These are phyloP conservation scores for Glonium stellatum DNA, from an alignment of 495 filamentous ascomycete genomes.

Conservation along the genomic window DNA sequence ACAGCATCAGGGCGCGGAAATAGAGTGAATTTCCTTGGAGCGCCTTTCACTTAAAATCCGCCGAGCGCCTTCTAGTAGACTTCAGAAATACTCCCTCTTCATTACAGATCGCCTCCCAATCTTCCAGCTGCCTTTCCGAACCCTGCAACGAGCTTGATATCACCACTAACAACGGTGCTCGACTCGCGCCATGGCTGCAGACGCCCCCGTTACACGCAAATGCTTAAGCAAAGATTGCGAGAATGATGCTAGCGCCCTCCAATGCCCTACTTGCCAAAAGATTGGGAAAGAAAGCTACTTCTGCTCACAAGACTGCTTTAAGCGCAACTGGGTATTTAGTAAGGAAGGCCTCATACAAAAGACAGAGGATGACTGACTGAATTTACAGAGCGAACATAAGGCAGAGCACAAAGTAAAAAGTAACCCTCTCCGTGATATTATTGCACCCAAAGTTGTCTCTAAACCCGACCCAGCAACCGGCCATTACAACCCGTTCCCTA, in stretches of 20 bases:
- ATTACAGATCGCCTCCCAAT: not conserved
- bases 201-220: constrained; percentile 44
- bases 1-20: not conserved
- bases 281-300: constrained; percentile 87
- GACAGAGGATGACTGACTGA: constrained; percentile 13
- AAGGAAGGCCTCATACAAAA: constrained; percentile 18
- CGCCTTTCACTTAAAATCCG: not conserved
- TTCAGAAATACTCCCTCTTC: no score
- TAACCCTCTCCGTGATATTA: constrained; percentile 64
- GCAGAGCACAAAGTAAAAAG: constrained; percentile 71
- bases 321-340: constrained; percentile 81
- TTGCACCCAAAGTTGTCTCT: constrained; percentile 72
- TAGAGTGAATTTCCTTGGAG: not conserved
- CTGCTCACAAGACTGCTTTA: constrained; percentile 98
- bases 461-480: constrained; percentile 84
- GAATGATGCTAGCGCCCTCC: constrained; percentile 74
- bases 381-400: constrained; percentile 74
- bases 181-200: constrained; percentile 10
- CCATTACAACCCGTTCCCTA: constrained; percentile 82
- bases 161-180: constrained; percentile 10
- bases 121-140: not conserved
- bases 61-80: not conserved
- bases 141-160: constrained; percentile 11
- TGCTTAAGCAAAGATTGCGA: constrained; percentile 75
- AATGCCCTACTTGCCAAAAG: constrained; percentile 93